These are phyloP conservation scores for Mortierella sp. DNA, from an alignment of 371 early-diverging fungal genomes.

Conservation along the genomic window DNA sequence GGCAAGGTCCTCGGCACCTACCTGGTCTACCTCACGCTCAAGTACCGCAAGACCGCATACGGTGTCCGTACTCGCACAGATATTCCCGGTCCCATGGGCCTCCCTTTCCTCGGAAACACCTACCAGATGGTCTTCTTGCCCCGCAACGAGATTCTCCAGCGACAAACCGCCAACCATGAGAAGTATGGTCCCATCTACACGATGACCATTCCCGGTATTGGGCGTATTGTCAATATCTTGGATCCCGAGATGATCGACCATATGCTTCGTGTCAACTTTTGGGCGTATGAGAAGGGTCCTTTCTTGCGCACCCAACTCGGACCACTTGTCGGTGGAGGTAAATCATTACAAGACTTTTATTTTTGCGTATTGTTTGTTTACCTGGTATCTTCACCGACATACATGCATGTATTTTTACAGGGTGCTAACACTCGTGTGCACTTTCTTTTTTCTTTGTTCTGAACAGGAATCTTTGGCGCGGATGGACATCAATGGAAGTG, in stretches of 20 bases:
- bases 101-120: conserved; percentile 44
- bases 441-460: background rate
- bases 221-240: conserved; percentile 22
- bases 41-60: conserved; percentile 44
- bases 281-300: conserved; percentile 51
- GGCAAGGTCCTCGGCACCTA: conserved; percentile 33
- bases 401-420: background rate
- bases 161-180: conserved; percentile 21
- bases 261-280: conserved; percentile 41
- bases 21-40: conserved; percentile 35
- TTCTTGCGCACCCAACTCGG: conserved; percentile 14
- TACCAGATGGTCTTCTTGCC: conserved; percentile 18
- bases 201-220: conserved; percentile 35
- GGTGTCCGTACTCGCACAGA: conserved; percentile 32
- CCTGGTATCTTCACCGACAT: background rate
- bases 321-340: conserved; percentile 43
- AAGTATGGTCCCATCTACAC: conserved; percentile 31
- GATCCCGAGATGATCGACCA: conserved; percentile 42
- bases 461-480: conserved; percentile 74
- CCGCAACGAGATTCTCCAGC: conserved; percentile 28
- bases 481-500: conserved; percentile 77
- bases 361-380: background rate
- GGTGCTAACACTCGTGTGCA: background rate
- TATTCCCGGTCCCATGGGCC: conserved; percentile 26
- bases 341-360: background rate